Evolutionary conservation across 176 grass and related monocot species (phyloP).

Genomic region (Avena atlantica): DNA sequence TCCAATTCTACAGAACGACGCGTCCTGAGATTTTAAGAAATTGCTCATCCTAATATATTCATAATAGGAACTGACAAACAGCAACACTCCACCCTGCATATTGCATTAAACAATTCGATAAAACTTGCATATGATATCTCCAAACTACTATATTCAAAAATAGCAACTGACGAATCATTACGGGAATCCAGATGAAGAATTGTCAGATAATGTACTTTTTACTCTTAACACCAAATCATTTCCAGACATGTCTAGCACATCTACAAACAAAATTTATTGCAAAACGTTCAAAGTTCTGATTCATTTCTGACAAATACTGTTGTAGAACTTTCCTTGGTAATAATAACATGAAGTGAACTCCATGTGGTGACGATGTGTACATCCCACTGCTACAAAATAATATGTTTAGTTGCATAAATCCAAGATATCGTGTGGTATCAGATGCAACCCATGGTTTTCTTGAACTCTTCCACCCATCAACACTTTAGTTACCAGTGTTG

Average conservation of each 20-base stretch:
- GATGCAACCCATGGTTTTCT: neutral
- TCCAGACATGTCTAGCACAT: neutral
- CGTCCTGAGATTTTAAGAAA: conserved; percentile 82
- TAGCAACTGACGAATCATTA: neutral
- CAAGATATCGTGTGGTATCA: neutral
- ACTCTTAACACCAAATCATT: neutral
- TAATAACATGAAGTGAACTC: neutral
- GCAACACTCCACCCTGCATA: conserved; percentile 77
- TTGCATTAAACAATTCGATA: conserved; percentile 37
- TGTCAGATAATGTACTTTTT: conserved; percentile 10
- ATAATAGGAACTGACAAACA: conserved; percentile 89
- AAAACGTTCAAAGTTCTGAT: neutral
- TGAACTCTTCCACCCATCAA: neutral
- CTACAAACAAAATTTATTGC: neutral
- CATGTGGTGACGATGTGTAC: neutral
- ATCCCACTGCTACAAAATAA: neutral
- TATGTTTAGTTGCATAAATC: neutral
- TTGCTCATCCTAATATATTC: conserved; percentile 83
- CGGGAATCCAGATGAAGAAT: neutral
- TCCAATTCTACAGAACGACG: conserved; percentile 89
- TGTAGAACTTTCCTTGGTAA: neutral
- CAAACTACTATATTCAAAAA: conserved; percentile 22
- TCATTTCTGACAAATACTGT: neutral
- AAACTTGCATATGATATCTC: conserved; percentile 33
- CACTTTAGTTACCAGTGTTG: neutral